These are phyloP conservation scores for Phaeotremella skinneri DNA, from an alignment of 768 basidiomycete species.

Conservation along the genomic window DNA sequence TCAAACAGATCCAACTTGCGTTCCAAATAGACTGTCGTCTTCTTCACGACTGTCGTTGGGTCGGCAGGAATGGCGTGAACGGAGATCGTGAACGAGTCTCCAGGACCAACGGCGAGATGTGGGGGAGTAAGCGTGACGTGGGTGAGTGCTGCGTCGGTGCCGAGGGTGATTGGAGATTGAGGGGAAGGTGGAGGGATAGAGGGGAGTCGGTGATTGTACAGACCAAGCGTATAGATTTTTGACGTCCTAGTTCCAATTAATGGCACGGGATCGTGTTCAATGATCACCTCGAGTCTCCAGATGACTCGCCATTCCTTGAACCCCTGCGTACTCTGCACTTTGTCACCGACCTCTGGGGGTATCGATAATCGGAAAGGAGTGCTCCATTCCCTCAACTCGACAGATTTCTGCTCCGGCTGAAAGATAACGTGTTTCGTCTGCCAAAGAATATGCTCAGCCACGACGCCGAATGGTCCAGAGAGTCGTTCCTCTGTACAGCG, in stretches of 20 bases:
- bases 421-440: conserved; percentile 27
- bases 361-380: conserved; percentile 28
- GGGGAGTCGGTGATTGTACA: conserved; percentile 28
- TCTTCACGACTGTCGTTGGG: conserved; percentile 20
- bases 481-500: conserved; percentile 30
- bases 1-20: conserved; percentile 22
- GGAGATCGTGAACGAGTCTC: conserved; percentile 28
- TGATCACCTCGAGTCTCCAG: conserved; percentile 35
- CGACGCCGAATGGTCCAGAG: conserved; percentile 16
- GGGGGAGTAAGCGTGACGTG: conserved; percentile 28
- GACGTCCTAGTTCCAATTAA: conserved; percentile 35
- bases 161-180: conserved; percentile 24
- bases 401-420: conserved; percentile 11
- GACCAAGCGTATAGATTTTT: conserved; percentile 32
- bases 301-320: conserved; percentile 34
- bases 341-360: conserved; percentile 24
- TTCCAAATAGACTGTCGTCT: conserved; percentile 31
- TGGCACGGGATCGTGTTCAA: conserved; percentile 43
- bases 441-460: conserved; percentile 28
- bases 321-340: conserved; percentile 24
- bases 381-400: conserved; percentile 35
- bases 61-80: conserved; percentile 35
- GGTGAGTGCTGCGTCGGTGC: conserved; percentile 19
- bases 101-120: conserved; percentile 37
- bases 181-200: conserved; percentile 36